phyloP scores from a whole-genome alignment of 257 asterid genomes.

The Parsonsia alboflavescens region DNA sequence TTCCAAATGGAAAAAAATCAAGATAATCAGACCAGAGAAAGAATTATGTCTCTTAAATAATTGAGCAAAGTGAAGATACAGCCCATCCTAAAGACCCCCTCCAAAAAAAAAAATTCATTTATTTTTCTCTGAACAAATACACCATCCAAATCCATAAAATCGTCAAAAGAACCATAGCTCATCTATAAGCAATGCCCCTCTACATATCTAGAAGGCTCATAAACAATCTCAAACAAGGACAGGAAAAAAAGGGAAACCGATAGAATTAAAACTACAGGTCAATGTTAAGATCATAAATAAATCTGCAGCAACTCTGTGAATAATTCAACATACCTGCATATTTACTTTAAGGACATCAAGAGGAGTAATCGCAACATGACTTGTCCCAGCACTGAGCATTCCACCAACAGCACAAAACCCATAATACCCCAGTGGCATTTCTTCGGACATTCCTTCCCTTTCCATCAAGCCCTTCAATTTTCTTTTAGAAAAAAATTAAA shows the following conservation, averaged over 20 bases:
- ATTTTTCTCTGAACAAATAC: neutral
- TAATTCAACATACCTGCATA: slow-evolving; percentile 34
- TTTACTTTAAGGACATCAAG: slow-evolving; percentile 48
- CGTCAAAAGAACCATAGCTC: neutral
- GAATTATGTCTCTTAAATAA: neutral
- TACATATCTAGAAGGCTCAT: neutral
- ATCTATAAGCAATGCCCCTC: neutral
- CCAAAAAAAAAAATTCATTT: neutral
- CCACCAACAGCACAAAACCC: slow-evolving; percentile 40
- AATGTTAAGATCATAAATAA: neutral
- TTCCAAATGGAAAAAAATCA: neutral
- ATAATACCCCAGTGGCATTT: slow-evolving; percentile 34
- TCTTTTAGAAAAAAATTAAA: neutral
- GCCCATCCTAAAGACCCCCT: neutral
- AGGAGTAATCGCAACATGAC: slow-evolving; percentile 39
- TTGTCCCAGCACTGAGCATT: slow-evolving; percentile 41
- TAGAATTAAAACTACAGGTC: neutral
- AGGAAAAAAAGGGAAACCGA: too few relatives aligned
- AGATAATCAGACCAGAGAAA: neutral
- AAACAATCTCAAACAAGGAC: neutral
- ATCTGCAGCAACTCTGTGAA: too few relatives aligned
- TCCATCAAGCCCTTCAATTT: slow-evolving; percentile 10
- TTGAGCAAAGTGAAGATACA: neutral
- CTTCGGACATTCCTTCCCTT: slow-evolving; percentile 18
- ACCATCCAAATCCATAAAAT: neutral